Percentiles rank a stretch among this genome's conserved stretches.
These are phyloP conservation scores for Hirschioporus abietinus DNA, from an alignment of 768 basidiomycete species.

Conservation along the genomic window DNA sequence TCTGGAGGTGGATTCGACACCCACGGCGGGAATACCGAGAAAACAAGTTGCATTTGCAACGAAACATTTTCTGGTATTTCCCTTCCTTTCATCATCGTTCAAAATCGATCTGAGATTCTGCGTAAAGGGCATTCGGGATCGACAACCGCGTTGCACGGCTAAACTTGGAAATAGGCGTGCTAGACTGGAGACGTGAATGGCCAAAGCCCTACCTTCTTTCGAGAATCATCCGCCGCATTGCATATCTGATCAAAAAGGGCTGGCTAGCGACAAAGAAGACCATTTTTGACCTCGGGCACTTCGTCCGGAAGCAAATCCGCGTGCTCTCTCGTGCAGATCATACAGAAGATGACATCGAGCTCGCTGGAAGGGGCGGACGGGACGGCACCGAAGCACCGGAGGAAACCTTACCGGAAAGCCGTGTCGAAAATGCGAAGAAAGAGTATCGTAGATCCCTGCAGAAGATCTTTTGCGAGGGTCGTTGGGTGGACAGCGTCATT, in stretches of 20 bases:
- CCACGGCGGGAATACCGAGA: no score
- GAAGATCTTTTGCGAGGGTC: no score
- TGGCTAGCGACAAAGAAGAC: neutral
- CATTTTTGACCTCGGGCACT: neutral
- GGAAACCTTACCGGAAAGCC: no score
- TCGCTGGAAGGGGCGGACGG: no score
- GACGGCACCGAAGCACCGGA: no score
- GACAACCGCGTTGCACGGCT: neutral
- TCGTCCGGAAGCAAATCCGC: neutral
- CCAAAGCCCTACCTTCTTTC: neutral
- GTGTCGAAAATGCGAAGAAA: no score
- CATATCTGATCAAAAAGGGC: neutral
- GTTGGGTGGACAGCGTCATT: no score
- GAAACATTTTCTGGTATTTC: neutral
- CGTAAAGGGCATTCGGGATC: neutral
- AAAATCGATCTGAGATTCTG: neutral
- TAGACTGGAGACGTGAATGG: neutral
- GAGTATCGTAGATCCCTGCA: no score
- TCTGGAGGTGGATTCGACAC: no score
- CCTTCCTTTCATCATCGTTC: neutral
- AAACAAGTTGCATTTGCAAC: neutral
- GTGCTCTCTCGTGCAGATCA: neutral
- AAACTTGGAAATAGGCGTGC: neutral
- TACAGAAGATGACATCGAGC: no score
- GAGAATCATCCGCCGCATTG: neutral